Conservation (phyloP, 1,284 basidiomycete genomes). For the Inonotus hispidus region DNA sequence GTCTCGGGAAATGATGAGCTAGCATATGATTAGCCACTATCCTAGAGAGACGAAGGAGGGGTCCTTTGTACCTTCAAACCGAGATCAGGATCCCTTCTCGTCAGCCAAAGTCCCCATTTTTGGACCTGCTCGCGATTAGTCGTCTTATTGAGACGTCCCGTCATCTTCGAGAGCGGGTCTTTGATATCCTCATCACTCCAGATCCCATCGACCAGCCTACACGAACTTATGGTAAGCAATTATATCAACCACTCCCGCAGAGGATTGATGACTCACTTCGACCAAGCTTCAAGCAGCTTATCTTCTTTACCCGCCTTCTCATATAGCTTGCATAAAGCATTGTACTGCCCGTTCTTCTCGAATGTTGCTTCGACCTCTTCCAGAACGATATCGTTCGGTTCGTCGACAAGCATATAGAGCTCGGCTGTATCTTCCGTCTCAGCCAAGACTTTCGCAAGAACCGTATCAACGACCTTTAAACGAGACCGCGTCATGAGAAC, state of each 20-base stretch:
- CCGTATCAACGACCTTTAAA: slow-evolving; percentile 75
- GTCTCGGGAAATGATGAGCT: slow-evolving; percentile 55
- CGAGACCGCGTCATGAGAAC: neutral
- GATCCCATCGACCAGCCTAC: slow-evolving; percentile 67
- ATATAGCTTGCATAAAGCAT: slow-evolving; percentile 62
- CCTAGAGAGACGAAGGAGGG: neutral
- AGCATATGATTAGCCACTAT: neutral
- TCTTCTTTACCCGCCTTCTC: slow-evolving; percentile 49
- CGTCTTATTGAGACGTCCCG: slow-evolving; percentile 54
- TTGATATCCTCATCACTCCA: slow-evolving; percentile 59
- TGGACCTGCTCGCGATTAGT: slow-evolving; percentile 59
- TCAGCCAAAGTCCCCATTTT: slow-evolving; percentile 79
- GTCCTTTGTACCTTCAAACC: slow-evolving; percentile 58
- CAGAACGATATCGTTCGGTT: slow-evolving; percentile 53
- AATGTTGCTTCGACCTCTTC: slow-evolving; percentile 63
- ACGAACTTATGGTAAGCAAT: slow-evolving; percentile 7
- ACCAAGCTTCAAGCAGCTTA: slow-evolving; percentile 64
- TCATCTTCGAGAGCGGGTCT: slow-evolving; percentile 68
- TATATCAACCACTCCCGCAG: neutral
- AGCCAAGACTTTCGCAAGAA: slow-evolving; percentile 70
- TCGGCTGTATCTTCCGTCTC: slow-evolving; percentile 58
- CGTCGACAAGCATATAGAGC: slow-evolving; percentile 56
- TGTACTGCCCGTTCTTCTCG: slow-evolving; percentile 47
- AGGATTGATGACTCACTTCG: slow-evolving; percentile 48
- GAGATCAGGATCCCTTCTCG: slow-evolving; percentile 59